phyloP scores from a whole-genome alignment of 1,139 yeast genomes.

The Dujonia santamariae region DNA sequence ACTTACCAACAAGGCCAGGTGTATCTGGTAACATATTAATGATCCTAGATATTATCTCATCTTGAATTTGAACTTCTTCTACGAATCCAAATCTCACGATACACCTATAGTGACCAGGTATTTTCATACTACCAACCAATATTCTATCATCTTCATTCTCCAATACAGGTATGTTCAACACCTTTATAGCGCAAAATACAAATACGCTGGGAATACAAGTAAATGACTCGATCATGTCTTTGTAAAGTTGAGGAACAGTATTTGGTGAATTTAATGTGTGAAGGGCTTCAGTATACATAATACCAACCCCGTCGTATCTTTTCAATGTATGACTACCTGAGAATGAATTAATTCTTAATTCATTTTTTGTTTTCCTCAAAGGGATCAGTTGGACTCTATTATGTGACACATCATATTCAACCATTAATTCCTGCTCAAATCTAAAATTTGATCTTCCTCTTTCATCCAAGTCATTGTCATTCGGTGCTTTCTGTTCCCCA shows the following conservation, averaged over 20 bases:
- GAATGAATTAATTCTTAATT: conserved; percentile 15
- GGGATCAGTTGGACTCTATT: background rate
- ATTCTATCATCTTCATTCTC: conserved; percentile 35
- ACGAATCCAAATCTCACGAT: conserved; percentile 45
- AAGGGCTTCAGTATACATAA: conserved; percentile 35
- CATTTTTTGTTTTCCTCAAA: conserved; percentile 1
- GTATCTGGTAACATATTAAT: conserved; percentile 23
- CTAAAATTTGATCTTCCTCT: conserved; percentile 1
- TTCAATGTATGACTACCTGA: conserved; percentile 20
- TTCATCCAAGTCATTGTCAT: background rate
- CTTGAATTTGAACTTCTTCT: conserved; percentile 34
- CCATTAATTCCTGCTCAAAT: background rate
- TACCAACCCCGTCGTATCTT: conserved; percentile 35
- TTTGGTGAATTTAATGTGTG: conserved; percentile 34
- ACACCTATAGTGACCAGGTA: conserved; percentile 46
- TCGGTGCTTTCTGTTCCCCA: background rate
- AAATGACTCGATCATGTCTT: conserved; percentile 32
- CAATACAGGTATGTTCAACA: conserved; percentile 39
- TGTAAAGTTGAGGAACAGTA: conserved; percentile 44
- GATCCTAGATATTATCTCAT: conserved; percentile 22
- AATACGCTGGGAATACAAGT: conserved; percentile 41
- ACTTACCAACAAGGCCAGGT: conserved; percentile 9
- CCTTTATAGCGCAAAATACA: conserved; percentile 38
- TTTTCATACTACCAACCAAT: conserved; percentile 33
- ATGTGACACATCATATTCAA: background rate